These are phyloP conservation scores for Artomyces pyxidatus DNA, from an alignment of 768 basidiomycete species.

Conservation along the genomic window DNA sequence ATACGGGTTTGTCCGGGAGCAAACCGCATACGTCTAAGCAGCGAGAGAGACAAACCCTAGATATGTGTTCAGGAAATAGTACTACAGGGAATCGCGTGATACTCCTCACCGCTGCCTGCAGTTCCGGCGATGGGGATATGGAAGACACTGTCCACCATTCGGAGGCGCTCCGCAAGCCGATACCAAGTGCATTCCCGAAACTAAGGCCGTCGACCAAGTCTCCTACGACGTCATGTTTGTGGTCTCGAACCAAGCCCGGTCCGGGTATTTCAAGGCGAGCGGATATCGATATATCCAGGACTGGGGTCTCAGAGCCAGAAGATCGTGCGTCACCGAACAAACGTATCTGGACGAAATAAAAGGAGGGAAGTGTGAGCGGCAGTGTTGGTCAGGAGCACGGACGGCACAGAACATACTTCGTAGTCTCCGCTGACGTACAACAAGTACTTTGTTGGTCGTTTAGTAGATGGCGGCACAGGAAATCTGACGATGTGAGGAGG, in stretches of 20 bases:
- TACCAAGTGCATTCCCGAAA: slow-evolving; percentile 62
- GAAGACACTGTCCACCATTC: slow-evolving; percentile 48
- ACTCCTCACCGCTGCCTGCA: slow-evolving; percentile 9
- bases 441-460: slow-evolving; percentile 46
- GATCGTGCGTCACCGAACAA: slow-evolving; percentile 70
- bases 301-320: slow-evolving; percentile 33
- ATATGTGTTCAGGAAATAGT: neutral
- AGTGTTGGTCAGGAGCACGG: slow-evolving; percentile 1
- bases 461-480: slow-evolving; percentile 36
- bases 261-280: slow-evolving; percentile 30
- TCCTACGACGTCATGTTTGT: slow-evolving; percentile 47
- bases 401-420: slow-evolving; percentile 40
- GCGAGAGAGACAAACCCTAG: slow-evolving; percentile 3
- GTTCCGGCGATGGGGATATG: slow-evolving; percentile 15
- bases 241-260: slow-evolving; percentile 30
- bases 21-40: neutral
- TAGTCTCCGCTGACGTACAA: slow-evolving; percentile 77
- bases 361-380: no score
- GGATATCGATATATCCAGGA: slow-evolving; percentile 41
- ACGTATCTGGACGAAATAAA: slow-evolving; percentile 50
- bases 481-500: slow-evolving; percentile 41
- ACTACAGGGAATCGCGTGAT: neutral
- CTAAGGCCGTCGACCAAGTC: slow-evolving; percentile 72
- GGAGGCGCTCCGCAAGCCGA: slow-evolving; percentile 47
- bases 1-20: slow-evolving; percentile 28